Conservation (phyloP, 2,329 filamentous ascomycete species). For the Shiraia sp. region DNA sequence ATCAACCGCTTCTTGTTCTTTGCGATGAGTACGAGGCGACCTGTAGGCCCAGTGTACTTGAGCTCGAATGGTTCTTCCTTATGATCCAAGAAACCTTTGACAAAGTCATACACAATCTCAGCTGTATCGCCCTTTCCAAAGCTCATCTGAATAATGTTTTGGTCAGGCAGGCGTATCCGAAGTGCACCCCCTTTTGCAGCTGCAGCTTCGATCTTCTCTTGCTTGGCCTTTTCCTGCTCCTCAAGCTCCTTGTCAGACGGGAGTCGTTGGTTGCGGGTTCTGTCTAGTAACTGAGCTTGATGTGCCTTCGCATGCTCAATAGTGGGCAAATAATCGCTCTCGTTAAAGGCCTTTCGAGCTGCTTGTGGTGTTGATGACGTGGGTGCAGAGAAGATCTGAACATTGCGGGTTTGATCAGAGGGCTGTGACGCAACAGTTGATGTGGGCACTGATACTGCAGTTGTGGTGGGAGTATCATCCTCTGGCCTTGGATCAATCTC, state of each 20-base stretch:
- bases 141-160: slow-evolving; percentile 68
- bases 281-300: slow-evolving; percentile 75
- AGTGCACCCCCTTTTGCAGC: slow-evolving; percentile 13
- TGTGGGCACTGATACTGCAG: slow-evolving; percentile 18
- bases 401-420: slow-evolving; percentile 46
- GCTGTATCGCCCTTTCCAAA: slow-evolving; percentile 72
- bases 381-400: slow-evolving; percentile 79
- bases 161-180: slow-evolving; percentile 5
- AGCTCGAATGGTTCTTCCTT: slow-evolving; percentile 72
- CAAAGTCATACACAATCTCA: slow-evolving; percentile 72
- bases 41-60: slow-evolving; percentile 62
- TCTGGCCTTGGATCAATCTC: slow-evolving; percentile 30
- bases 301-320: slow-evolving; percentile 76
- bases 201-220: slow-evolving; percentile 91
- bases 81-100: slow-evolving; percentile 70
- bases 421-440: slow-evolving; percentile 16
- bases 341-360: slow-evolving; percentile 67
- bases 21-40: slow-evolving; percentile 49
- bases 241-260: slow-evolving; percentile 85
- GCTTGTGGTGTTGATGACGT: slow-evolving; percentile 74
- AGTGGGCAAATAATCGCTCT: slow-evolving; percentile 75
- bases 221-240: slow-evolving; percentile 89
- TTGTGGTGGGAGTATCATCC: slow-evolving; percentile 13
- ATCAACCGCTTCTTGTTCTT: slow-evolving; percentile 65
- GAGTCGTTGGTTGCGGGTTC: slow-evolving; percentile 79